These are phyloP conservation scores for Antitrichia curtipendula DNA, from an alignment of 225 moss, liverwort and hornwort genomes.

Conservation along the genomic window DNA sequence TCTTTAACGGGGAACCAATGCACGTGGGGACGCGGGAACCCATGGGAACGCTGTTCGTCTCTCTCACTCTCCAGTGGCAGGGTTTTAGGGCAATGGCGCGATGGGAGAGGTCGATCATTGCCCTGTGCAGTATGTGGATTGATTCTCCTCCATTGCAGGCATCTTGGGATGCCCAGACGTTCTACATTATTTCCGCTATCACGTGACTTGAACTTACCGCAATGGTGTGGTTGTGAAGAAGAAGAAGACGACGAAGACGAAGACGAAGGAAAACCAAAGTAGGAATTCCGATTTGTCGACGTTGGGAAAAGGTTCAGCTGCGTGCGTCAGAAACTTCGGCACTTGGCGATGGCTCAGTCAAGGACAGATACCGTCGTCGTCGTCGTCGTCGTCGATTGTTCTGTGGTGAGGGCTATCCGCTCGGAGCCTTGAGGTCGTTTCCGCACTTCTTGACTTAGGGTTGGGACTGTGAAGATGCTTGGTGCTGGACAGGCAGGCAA, in stretches of 20 bases:
- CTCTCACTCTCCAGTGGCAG: not conserved
- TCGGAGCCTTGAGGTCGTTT: not conserved
- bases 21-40: not conserved
- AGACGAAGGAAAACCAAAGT: not conserved
- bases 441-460: not conserved
- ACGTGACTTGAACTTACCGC: not conserved
- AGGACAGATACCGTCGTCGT: not conserved
- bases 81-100: not conserved
- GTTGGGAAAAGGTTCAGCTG: not conserved
- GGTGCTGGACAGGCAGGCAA: slow-evolving; percentile 16
- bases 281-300: not conserved
- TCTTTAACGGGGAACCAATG: not conserved
- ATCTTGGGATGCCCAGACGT: not conserved
- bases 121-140: not conserved
- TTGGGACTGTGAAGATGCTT: slow-evolving; percentile 11
- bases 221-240: too few relatives aligned
- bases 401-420: not conserved
- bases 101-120: not conserved
- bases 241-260: not conserved
- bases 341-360: not conserved
- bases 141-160: not conserved
- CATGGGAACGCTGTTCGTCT: not conserved
- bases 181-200: not conserved
- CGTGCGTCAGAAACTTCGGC: not conserved
- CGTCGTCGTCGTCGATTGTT: not conserved